Evolutionary conservation across 495 filamentous ascomycete genomes (phyloP).

Genomic region (Penicillium steckii): DNA sequence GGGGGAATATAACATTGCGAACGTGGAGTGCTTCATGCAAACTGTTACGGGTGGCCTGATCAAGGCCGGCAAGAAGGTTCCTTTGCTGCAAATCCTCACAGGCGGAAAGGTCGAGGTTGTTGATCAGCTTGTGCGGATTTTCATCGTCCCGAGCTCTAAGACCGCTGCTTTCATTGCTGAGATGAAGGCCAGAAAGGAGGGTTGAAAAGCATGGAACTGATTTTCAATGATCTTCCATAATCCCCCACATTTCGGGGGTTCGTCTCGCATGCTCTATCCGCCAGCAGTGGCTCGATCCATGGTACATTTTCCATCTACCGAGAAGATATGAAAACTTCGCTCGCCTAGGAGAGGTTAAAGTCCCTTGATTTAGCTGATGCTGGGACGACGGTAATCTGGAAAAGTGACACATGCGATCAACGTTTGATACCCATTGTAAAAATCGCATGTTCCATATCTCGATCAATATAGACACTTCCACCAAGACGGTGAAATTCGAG

Average conservation of each 20-base stretch:
- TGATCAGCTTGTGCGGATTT: slow-evolving; percentile 79
- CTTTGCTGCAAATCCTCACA: slow-evolving; percentile 70
- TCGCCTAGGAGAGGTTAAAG: too few species aligned
- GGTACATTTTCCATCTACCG: too few species aligned
- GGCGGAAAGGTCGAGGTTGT: slow-evolving; percentile 80
- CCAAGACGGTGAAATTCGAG: neutral
- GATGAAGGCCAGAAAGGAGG: slow-evolving; percentile 66
- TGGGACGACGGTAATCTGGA: neutral
- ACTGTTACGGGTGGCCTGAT: slow-evolving; percentile 75
- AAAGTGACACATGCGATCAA: neutral
- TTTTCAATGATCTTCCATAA: neutral
- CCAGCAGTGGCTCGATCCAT: too few species aligned
- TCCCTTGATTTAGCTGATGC: too few species aligned
- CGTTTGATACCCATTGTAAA: neutral
- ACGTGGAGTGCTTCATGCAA: slow-evolving; percentile 89
- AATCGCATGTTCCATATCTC: neutral
- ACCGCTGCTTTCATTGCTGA: slow-evolving; percentile 75
- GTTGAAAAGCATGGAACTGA: slow-evolving; percentile 10
- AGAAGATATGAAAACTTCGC: too few species aligned
- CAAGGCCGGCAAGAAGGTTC: slow-evolving; percentile 84
- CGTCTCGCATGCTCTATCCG: neutral
- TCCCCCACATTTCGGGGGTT: neutral
- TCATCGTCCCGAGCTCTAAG: slow-evolving; percentile 70
- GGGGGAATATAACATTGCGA: slow-evolving; percentile 58
- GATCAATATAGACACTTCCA: neutral